These are phyloP conservation scores for Pythium scleroteichum DNA, from an alignment of 352 stramenopile species.

Conservation along the genomic window DNA sequence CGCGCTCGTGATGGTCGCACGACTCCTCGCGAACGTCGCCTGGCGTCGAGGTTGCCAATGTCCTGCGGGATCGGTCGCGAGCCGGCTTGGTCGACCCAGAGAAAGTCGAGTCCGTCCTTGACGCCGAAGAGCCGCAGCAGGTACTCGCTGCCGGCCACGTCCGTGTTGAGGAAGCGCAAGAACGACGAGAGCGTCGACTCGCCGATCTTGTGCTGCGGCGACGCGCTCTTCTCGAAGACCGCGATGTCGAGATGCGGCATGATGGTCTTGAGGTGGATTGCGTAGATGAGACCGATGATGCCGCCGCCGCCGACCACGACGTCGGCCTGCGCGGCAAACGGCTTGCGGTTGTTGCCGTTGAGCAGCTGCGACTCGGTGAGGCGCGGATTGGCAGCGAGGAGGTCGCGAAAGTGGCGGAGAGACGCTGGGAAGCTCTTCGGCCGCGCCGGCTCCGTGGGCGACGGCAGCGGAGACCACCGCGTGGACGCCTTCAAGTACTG, in stretches of 20 bases:
- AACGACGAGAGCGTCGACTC: slow-evolving; percentile 20
- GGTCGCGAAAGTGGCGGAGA: slow-evolving; percentile 6
- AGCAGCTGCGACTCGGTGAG: slow-evolving; percentile 11
- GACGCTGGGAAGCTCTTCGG: background rate
- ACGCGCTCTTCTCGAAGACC: slow-evolving; percentile 15
- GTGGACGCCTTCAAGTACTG: too few relatives aligned
- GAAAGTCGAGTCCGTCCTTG: slow-evolving; percentile 11
- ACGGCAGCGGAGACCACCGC: too few relatives aligned
- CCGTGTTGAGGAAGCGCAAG: slow-evolving; percentile 13
- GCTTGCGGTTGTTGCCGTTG: slow-evolving; percentile 14
- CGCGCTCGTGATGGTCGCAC: slow-evolving; percentile 8
- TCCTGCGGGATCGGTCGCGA: background rate
- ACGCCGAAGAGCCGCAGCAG: slow-evolving; percentile 13
- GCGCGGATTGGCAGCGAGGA: slow-evolving; percentile 1
- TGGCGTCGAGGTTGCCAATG: slow-evolving; percentile 1
- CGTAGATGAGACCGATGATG: slow-evolving; percentile 14
- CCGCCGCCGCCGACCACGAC: slow-evolving; percentile 13
- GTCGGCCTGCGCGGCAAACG: slow-evolving; percentile 1
- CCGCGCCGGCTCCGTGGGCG: too few relatives aligned
- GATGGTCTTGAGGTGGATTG: slow-evolving; percentile 22
- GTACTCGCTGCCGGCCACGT: slow-evolving; percentile 6
- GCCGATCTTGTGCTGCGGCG: slow-evolving; percentile 18
- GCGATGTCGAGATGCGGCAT: slow-evolving; percentile 13
- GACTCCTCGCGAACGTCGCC: slow-evolving; percentile 15
- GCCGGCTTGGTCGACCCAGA: slow-evolving; percentile 7